Percentiles rank a stretch among this genome's conserved stretches.
These are phyloP conservation scores for Somion occarium DNA, from an alignment of 1,284 basidiomycete genomes.

Conservation along the genomic window DNA sequence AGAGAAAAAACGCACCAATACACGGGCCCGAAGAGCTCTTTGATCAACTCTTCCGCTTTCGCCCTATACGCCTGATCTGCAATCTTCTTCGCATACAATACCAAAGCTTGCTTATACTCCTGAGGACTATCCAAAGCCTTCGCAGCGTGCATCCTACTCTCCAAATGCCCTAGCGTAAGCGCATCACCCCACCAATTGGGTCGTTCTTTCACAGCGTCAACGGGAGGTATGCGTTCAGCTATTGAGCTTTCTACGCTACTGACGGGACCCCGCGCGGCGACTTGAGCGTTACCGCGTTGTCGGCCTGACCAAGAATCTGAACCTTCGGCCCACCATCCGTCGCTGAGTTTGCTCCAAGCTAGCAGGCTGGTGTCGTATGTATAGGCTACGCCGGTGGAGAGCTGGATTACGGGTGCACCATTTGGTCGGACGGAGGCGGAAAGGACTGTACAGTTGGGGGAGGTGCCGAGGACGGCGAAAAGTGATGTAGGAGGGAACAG, in stretches of 20 bases:
- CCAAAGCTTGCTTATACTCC: constrained; percentile 76
- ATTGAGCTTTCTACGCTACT: constrained; percentile 53
- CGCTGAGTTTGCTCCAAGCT: constrained; percentile 71
- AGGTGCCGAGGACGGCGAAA: constrained; percentile 48
- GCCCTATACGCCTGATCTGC: constrained; percentile 82
- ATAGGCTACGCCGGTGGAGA: constrained; percentile 70
- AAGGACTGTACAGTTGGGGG: constrained; percentile 50
- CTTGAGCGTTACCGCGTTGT: constrained; percentile 38
- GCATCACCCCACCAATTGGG: constrained; percentile 78
- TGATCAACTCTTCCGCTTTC: constrained; percentile 85
- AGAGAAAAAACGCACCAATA: constrained; percentile 57
- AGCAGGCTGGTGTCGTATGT: constrained; percentile 68
- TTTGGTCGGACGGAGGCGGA: constrained; percentile 69
- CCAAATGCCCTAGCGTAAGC: constrained; percentile 79
- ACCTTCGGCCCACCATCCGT: constrained; percentile 77
- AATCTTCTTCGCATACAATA: constrained; percentile 76
- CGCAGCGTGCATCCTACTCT: constrained; percentile 72
- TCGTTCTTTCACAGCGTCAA: constrained; percentile 27
- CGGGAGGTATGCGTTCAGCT: constrained; percentile 35
- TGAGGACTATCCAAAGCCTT: constrained; percentile 70
- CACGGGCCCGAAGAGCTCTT: constrained; percentile 82
- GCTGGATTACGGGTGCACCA: constrained; percentile 71
- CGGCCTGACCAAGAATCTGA: constrained; percentile 78
- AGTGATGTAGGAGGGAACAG: constrained; percentile 66
- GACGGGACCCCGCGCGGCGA: constrained; percentile 45